Evolutionary conservation across 352 stramenopile species (phyloP).

Genomic region (Globisporangium irregulare): DNA sequence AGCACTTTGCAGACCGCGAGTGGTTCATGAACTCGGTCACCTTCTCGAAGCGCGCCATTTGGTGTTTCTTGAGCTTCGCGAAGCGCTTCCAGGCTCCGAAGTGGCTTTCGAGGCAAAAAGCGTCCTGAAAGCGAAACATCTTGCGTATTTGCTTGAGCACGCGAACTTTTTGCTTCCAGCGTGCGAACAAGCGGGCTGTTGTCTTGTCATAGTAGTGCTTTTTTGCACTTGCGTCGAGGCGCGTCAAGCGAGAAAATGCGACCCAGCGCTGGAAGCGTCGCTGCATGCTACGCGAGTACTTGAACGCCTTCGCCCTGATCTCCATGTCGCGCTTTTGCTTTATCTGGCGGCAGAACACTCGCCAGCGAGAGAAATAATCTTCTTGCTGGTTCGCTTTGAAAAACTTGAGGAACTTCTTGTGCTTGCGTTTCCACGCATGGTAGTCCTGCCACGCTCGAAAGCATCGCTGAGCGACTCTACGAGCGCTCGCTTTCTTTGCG

Average conservation of each 20-base stretch:
- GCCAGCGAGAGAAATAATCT: conserved; percentile 31
- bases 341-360: conserved; percentile 19
- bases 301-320: conserved; percentile 26
- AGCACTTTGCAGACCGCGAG: conserved; percentile 25
- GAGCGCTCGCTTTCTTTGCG: not conserved
- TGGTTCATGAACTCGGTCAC: conserved; percentile 31
- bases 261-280: not conserved
- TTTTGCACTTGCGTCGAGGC: conserved; percentile 12
- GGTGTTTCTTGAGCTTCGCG: conserved; percentile 21
- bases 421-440: conserved; percentile 23
- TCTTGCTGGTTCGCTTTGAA: conserved; percentile 27
- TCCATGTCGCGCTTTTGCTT: conserved; percentile 10
- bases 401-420: conserved; percentile 24
- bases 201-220: conserved; percentile 7
- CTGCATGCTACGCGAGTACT: conserved; percentile 2
- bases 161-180: conserved; percentile 27
- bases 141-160: conserved; percentile 35
- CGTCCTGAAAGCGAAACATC: conserved; percentile 35
- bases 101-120: conserved; percentile 32
- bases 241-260: not conserved
- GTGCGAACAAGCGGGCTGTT: conserved; percentile 4
- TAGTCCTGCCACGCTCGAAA: conserved; percentile 27
- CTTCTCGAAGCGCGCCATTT: conserved; percentile 23
- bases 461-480: not conserved
- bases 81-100: conserved; percentile 48